Evolutionary conservation across 495 filamentous ascomycete species (phyloP), one percentile per base, ranked within the genome.

Genomic region (Entonaema liquescens): DNA sequence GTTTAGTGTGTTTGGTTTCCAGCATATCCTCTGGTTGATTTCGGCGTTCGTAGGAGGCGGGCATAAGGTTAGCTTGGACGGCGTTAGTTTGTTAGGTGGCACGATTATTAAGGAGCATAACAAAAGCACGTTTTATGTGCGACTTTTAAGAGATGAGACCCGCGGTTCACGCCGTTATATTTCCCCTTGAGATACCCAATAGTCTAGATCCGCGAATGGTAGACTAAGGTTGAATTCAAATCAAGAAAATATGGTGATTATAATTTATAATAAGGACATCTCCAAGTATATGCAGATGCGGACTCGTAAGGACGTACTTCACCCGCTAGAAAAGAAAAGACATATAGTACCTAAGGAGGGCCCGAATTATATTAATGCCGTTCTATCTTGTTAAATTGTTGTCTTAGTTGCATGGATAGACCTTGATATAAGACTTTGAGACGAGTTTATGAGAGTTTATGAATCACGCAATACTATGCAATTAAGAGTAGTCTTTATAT

Each of bases 171-270:
- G 55, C 38, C 56, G 23, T 53, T 53, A 21, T 36, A 47, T 59
- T 33, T 13, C 17, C 59, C 26, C 50, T 58, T 49, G 17, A 70
- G 68, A 70, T 70, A 70, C 68, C 68, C 68, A 26, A 40, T 6
- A 17, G 40, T 70, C 67, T 64, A 38, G 42, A 40, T 23, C 42
- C 53, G n/a, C 31, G 26, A 53, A 53, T 23, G 8, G 31, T 25
- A 19, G 36, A 31, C n/a, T 17, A 35, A 52, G n/a, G n/a, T 38
- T 21, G 49, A 33, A 44, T 67, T 67, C n/a, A 56, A 28, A 26
- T 29, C 26, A 17, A 36, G 9, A 38, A 5, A 42, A n/a, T n/a
- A 7, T 1, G 0, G 17, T 5, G 38, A 19, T n/a, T 5, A n/a
- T 42, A n/a, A 42, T 42, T n/a, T 19, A 7, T 42, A 42, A 5